Conservation (phyloP, 2,329 filamentous ascomycete species). For the Cryphonectria naterciae region DNA sequence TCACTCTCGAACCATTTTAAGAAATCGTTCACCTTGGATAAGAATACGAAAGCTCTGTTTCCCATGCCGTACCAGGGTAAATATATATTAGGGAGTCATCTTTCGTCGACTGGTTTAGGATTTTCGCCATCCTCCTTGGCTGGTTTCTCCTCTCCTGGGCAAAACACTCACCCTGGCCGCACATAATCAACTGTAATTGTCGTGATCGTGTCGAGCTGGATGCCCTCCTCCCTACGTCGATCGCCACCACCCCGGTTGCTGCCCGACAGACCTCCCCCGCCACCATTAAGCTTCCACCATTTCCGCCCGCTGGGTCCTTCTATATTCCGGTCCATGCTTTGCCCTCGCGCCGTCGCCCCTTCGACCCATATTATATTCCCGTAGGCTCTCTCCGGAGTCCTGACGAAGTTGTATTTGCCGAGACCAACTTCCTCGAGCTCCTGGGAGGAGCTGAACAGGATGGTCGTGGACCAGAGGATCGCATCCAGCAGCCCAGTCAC, state of each 20-base stretch:
- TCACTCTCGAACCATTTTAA: background rate
- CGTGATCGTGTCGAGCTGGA: conserved; percentile 40
- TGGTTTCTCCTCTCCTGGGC: background rate
- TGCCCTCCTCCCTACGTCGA: conserved; percentile 11
- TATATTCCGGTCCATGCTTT: conserved; percentile 1
- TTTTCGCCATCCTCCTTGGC: background rate
- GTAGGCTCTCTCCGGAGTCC: conserved; percentile 43
- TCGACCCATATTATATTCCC: conserved; percentile 47
- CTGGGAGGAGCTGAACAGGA: conserved; percentile 48
- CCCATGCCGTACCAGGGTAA: background rate
- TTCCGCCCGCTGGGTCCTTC: conserved; percentile 9
- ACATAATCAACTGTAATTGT: conserved; percentile 37
- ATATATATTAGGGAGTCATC: background rate
- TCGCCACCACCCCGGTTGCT: conserved; percentile 2
- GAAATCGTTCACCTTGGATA: background rate
- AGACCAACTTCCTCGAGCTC: conserved; percentile 52
- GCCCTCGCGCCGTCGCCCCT: conserved; percentile 30
- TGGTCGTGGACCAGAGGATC: conserved; percentile 56
- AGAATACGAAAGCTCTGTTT: background rate
- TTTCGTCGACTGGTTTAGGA: background rate
- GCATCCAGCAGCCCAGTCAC: conserved; percentile 62
- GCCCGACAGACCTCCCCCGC: conserved; percentile 3
- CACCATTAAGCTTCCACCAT: conserved; percentile 24
- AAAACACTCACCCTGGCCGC: background rate
- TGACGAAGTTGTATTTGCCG: conserved; percentile 55